phyloP scores from a whole-genome alignment of 2,329 filamentous ascomycete genomes.

The Penicillium sp. region DNA sequence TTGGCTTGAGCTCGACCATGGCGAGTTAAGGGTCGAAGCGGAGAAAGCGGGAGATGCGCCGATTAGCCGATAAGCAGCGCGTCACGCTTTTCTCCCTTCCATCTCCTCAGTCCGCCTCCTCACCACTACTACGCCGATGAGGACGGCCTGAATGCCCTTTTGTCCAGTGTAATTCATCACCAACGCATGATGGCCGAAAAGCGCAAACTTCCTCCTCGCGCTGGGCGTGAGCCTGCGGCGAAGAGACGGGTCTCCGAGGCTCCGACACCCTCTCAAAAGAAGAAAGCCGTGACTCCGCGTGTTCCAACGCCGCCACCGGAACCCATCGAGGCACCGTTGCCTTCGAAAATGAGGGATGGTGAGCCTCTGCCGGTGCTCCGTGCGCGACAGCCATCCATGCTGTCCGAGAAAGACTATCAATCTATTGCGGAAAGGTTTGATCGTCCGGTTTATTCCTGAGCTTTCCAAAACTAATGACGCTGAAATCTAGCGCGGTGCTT shows the following conservation, averaged over 20 bases:
- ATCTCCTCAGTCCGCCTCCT: constrained; percentile 8
- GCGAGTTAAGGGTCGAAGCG: constrained; percentile 1
- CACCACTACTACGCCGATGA: constrained; percentile 4
- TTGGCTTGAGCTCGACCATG: constrained; percentile 40
- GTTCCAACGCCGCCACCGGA: constrained; percentile 26
- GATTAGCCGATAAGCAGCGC: constrained; percentile 8
- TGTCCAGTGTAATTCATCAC: too few relatives aligned
- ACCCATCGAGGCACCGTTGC: constrained; percentile 41
- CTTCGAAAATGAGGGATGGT: constrained; percentile 49
- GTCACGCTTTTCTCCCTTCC: constrained; percentile 20
- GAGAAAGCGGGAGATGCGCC: background rate
- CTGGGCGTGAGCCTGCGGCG: constrained; percentile 41
- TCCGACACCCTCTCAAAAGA: constrained; percentile 30
- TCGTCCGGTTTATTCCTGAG: background rate
- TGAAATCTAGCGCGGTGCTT: constrained; percentile 48
- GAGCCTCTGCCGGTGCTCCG: constrained; percentile 51
- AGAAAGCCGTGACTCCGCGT: constrained; percentile 33
- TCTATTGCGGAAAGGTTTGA: constrained; percentile 53
- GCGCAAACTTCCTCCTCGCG: constrained; percentile 40
- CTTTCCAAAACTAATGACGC: constrained; percentile 14
- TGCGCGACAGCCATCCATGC: constrained; percentile 45
- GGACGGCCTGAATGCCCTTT: background rate
- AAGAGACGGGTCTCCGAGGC: constrained; percentile 42
- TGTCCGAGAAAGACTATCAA: constrained; percentile 53
- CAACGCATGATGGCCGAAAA: constrained; percentile 37